A percentile compares a stretch with the other conserved stretches of the same genome.
Evolutionary conservation across 805 yeast genomes (phyloP).

Genomic region (Kodamaea nitidulidarum): DNA sequence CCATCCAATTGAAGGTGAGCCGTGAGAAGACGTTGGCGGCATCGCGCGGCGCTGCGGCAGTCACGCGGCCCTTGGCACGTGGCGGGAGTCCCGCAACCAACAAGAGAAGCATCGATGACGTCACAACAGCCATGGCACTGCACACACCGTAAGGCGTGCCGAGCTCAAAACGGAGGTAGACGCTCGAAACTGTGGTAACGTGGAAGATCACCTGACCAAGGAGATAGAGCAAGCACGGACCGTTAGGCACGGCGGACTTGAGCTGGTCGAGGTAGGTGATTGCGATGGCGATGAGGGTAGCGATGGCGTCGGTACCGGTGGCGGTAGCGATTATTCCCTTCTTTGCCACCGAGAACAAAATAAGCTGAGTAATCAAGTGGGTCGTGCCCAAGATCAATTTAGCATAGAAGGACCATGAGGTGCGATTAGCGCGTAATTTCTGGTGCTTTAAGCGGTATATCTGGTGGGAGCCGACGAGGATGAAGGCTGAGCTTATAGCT

Average conservation of each 20-base stretch:
- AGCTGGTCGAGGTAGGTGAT: constrained; percentile 71
- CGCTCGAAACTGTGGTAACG: constrained; percentile 40
- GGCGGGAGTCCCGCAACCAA: constrained; percentile 12
- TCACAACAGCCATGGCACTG: constrained; percentile 35
- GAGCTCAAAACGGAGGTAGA: constrained; percentile 29
- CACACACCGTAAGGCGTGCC: constrained; percentile 27
- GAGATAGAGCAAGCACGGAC: constrained; percentile 75
- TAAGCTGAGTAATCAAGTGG: constrained; percentile 37
- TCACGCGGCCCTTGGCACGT: constrained; percentile 1
- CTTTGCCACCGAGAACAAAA: constrained; percentile 12
- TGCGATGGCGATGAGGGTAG: constrained; percentile 48
- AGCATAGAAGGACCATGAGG: constrained; percentile 36
- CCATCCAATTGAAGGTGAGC: constrained; percentile 89
- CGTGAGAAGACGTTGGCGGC: constrained; percentile 59
- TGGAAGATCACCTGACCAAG: constrained; percentile 49
- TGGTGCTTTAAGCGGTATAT: constrained; percentile 27
- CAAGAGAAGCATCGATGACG: constrained; percentile 38
- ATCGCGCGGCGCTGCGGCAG: constrained; percentile 40
- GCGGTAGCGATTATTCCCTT: constrained; percentile 24
- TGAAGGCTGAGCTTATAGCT: constrained; percentile 34
- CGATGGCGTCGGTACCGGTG: constrained; percentile 29
- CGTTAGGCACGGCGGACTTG: constrained; percentile 60
- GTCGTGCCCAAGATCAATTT: constrained; percentile 38
- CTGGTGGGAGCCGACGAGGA: constrained; percentile 40
- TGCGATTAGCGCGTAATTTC: constrained; percentile 29